A percentile compares a stretch with the other conserved stretches of the same genome.
Conservation (phyloP, 208 protist species). For the Acanthamoeba royreba region DNA sequence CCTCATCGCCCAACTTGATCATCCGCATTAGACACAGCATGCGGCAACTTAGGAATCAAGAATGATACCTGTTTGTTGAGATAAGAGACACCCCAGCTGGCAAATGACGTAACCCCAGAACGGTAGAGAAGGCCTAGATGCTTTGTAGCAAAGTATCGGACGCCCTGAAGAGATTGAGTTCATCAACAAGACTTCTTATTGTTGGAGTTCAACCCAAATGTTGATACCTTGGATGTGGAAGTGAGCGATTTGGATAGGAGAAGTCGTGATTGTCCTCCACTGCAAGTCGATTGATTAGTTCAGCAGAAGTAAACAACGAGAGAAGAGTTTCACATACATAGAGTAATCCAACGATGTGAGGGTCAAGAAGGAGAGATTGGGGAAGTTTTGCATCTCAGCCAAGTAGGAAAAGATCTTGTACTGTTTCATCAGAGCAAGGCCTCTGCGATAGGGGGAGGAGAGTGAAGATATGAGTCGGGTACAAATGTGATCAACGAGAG, state of each 20-base stretch:
- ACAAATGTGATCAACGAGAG: neutral
- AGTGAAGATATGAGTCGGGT: neutral
- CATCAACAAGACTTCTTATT: neutral
- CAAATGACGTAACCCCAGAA: constrained; percentile 57
- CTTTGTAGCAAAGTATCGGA: constrained; percentile 30
- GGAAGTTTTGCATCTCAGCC: neutral
- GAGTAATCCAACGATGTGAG: constrained; percentile 2
- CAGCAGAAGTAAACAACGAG: neutral
- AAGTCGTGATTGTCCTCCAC: neutral
- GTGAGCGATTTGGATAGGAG: neutral
- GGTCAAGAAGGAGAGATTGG: neutral
- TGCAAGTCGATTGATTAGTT: no score
- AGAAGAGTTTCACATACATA: neutral
- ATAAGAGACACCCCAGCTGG: constrained; percentile 53
- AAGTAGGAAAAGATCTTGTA: neutral
- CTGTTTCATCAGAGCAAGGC: neutral
- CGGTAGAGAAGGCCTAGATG: constrained; percentile 54
- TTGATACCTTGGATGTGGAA: neutral
- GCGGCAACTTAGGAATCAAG: neutral
- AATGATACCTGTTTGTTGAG: neutral
- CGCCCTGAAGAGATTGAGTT: neutral
- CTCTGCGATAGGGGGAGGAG: no score
- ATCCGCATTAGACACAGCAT: no score
- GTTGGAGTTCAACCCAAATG: no score
- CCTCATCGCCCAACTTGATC: constrained; percentile 52